Evolutionary conservation across 139 green algal genomes (phyloP), one percentile per base, ranked within the genome.

Genomic region (Coccomyxa sp.): DNA sequence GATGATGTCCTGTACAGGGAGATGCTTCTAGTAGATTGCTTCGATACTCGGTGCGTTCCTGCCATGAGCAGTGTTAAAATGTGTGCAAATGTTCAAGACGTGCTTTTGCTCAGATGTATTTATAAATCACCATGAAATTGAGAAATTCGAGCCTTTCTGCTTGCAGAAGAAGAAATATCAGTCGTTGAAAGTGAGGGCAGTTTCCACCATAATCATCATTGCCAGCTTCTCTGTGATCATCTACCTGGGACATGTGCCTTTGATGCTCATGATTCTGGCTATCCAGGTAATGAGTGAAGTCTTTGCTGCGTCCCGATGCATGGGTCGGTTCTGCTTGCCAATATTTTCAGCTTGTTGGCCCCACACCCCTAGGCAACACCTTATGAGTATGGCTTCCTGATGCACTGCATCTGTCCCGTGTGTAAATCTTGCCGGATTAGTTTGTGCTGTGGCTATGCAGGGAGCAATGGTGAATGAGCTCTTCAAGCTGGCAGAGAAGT

Each of bases 191-290:
- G 59, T 90, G 1, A 88, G 95, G 27, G 92, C 92, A 13, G 67
- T 90, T 11, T 97, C 93, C 14, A 95, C 93, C 0, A 74, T 98
- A 0, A 81, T 91, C 0, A 89, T 98, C 66, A 95, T 98, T 58
- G 91, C 45, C 14, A 83, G 79, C 13, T 98, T 96, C 67, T 60
- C 95, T 0, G 78, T 77, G 18, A 86, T 96, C 59, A 90, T 98
- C 28, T 96, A 88, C 74, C 58, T 88, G 45, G 95, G 95, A 7
- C 95, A 98, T 85, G 94, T 98, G 10, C 93, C 93, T 12, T 84
- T 97, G 15, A 94, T 95, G 87, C 86, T 92, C 66, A 91, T 98
- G 84, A 88, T 98, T 57, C 85, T 98, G 10, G 86, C 83, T 12
- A 90, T 98, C 15, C 95, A 98, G 92, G 92, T 91, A 80, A 9